Percentiles rank a stretch among this genome's conserved stretches.
Conservation (phyloP, 225 moss, liverwort and hornwort genomes). For the Antitrichia curtipendula region DNA sequence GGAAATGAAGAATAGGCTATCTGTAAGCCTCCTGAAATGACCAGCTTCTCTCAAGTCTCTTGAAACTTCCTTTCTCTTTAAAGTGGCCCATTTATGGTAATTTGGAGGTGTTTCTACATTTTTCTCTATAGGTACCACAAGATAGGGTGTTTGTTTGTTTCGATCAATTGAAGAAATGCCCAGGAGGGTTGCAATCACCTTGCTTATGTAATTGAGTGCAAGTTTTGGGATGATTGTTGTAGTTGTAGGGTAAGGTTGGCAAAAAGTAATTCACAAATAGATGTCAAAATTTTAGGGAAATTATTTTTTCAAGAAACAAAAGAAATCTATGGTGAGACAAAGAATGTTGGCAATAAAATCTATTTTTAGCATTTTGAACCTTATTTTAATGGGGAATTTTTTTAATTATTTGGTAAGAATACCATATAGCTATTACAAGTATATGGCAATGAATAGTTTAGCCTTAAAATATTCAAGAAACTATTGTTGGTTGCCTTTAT, state of each 20-base stretch:
- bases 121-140: neutral
- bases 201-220: neutral
- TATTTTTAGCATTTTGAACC: neutral
- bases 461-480: too few species aligned
- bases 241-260: accelerated
- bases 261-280: neutral
- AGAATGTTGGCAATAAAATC: accelerated
- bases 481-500: too few species aligned
- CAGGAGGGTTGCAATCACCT: neutral
- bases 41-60: neutral
- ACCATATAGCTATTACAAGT: too few species aligned
- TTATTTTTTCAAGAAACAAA: neutral
- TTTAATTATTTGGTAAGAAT: neutral
- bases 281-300: neutral
- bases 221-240: neutral
- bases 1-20: neutral
- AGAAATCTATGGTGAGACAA: too few species aligned
- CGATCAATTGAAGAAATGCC: neutral
- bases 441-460: too few species aligned
- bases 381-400: neutral
- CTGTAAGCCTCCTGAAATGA: neutral
- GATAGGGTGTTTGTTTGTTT: neutral
- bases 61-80: neutral
- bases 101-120: neutral
- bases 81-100: neutral